Percentiles rank a stretch among this genome's conserved stretches.
Evolutionary conservation across 73 alveolate species (phyloP).

Genomic region (Tetrahymena thermophila): DNA sequence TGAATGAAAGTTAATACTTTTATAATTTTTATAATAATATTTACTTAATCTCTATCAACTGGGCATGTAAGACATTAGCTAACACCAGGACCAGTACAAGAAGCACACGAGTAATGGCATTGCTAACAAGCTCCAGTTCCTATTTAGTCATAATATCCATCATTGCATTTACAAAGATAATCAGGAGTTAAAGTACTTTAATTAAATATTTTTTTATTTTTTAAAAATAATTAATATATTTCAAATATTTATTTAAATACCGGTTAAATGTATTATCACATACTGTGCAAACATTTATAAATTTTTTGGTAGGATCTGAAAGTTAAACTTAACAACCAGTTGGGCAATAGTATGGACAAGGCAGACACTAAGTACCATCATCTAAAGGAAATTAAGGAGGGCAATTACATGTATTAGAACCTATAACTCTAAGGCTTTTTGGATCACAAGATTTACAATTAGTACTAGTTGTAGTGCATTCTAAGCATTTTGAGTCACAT

Average conservation of each 20-base stretch:
- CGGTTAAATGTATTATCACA: neutral
- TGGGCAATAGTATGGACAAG: neutral
- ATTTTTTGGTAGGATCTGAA: neutral
- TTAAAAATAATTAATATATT: too few relatives aligned
- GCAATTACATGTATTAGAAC: neutral
- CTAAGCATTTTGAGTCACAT: neutral
- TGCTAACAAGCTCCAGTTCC: neutral
- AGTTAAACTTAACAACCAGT: neutral
- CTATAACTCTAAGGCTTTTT: neutral
- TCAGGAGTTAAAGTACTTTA: neutral
- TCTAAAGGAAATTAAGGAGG: neutral
- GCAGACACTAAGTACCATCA: neutral
- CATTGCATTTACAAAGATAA: neutral
- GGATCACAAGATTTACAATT: neutral
- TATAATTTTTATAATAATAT: neutral
- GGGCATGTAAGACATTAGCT: neutral
- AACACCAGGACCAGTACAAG: neutral
- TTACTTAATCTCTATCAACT: neutral
- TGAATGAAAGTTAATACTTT: neutral
- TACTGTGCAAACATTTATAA: neutral
- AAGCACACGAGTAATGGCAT: neutral
- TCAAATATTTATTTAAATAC: neutral
- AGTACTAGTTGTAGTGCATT: neutral
- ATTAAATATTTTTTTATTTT: too few relatives aligned
- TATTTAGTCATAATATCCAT: neutral